phyloP scores from a whole-genome alignment of 257 asterid species.

The Solanum clarkiae region DNA sequence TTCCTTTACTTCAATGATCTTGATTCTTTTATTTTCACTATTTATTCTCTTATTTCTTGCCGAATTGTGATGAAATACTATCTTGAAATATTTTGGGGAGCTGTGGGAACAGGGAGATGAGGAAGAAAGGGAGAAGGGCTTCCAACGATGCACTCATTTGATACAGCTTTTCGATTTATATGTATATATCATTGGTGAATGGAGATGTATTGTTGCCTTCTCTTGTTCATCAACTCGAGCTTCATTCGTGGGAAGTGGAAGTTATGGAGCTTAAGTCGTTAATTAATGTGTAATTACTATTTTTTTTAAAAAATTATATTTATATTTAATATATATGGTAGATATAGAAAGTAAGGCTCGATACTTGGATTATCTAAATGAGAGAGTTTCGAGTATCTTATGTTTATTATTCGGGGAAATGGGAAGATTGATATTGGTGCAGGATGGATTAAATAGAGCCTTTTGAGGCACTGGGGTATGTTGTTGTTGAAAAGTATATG shows the following conservation, averaged over 20 bases:
- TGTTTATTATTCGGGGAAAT: neutral
- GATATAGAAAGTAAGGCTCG: neutral
- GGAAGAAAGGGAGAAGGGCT: neutral
- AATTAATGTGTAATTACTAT: neutral
- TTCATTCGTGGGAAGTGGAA: too few relatives aligned
- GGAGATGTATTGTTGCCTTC: neutral
- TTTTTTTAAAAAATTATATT: neutral
- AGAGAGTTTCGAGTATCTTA: too few relatives aligned
- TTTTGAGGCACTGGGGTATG: too few relatives aligned
- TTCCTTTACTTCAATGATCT: neutral
- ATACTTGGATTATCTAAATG: neutral
- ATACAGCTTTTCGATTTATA: neutral
- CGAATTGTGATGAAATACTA: neutral
- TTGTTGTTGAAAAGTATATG: neutral
- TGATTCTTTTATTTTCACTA: neutral
- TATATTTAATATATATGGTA: neutral
- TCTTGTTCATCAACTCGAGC: neutral
- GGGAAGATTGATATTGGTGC: neutral
- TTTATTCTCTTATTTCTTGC: neutral
- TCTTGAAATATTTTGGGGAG: neutral
- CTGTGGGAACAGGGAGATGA: neutral
- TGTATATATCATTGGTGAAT: too few relatives aligned
- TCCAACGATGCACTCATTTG: neutral
- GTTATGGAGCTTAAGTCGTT: neutral
- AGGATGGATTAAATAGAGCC: neutral